Evolutionary conservation across 805 yeast species (phyloP).

Genomic region (Isabelozyma pseudorhagii): DNA sequence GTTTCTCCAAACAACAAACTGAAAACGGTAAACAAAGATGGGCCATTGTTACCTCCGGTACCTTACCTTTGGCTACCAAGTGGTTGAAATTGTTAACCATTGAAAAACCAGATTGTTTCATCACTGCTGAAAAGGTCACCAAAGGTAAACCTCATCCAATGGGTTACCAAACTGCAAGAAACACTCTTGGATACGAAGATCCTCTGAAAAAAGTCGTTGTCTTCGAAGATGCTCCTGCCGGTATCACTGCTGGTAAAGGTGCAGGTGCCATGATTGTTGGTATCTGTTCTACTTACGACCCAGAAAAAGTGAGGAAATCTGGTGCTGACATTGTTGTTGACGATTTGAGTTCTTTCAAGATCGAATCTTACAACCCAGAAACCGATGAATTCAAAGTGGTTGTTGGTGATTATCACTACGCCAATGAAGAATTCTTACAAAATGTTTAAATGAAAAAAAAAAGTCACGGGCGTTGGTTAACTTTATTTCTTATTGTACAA

Average conservation of each 20-base stretch:
- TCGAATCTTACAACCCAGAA: constrained; percentile 49
- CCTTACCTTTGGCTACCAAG: constrained; percentile 68
- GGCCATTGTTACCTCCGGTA: constrained; percentile 88
- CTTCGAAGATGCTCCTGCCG: constrained; percentile 90
- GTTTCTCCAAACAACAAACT: constrained; percentile 41
- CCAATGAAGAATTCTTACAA: constrained; percentile 39
- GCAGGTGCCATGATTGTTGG: constrained; percentile 85
- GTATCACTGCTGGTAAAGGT: constrained; percentile 76
- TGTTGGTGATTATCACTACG: constrained; percentile 40
- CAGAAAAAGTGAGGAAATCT: constrained; percentile 63
- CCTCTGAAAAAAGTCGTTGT: constrained; percentile 49
- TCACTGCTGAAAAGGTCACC: constrained; percentile 76
- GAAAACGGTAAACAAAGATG: constrained; percentile 54
- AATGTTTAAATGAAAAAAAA: constrained; percentile 1
- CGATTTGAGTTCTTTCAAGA: constrained; percentile 61
- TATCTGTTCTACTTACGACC: constrained; percentile 74
- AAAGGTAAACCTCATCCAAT: constrained; percentile 86
- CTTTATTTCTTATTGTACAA: neutral
- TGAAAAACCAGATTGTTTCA: constrained; percentile 67
- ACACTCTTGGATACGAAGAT: constrained; percentile 38
- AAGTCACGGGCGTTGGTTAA: neutral
- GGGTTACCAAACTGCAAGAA: constrained; percentile 66
- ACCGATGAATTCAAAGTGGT: constrained; percentile 42
- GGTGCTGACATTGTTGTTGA: constrained; percentile 84
- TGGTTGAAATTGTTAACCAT: constrained; percentile 68